Base-by-base conservation (phyloP, 2,329 filamentous ascomycete genomes). In the Cladophialophora yegresii region DNA sequence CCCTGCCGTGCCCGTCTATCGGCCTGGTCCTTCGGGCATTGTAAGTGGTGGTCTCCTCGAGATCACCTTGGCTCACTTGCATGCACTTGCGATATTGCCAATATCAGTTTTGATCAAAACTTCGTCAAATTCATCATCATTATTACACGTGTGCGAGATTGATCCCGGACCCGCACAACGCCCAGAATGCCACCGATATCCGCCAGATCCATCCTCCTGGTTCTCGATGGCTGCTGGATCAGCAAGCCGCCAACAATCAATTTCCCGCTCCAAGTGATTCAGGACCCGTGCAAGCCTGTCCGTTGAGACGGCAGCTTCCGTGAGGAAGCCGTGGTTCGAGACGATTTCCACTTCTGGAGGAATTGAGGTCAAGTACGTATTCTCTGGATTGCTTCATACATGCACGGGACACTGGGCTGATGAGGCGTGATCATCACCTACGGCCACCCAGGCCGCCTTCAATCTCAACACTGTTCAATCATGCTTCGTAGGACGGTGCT, bases 41-140 rank as follows among this genome's bases (percentile, higher is more conserved):
- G 23, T 63, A 6, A 68, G 63, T 69, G 66, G 65, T 62, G 60
- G 61, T 56, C 56, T 54, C 40, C 63, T 69, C 50, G 61, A 69
- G 68, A 68, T 66, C 66, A 65, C 54, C 47, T 50, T 30, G 26
- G 30, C 45, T 50, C 47, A 33, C 51, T 59, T 49, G 50, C 54
- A 55, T 58, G 58, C 61, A 67, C 28, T 22, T 58, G 50, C 62
- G 55, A 62, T 66, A 66, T 66, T 66, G 60, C 60, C 61, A 66
- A 66, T 62, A 63, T 68, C 64, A 61, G 40, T 20, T 45, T 45
- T 63, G 58, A 61, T 64, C 66, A 65, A 62, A 56, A 30, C 57
- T 56, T 64, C 43, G 63, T 63, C 63, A 63, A 63, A 57, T 54
- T 32, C 47, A 50, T 26, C 16, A 50, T 47, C 30, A 12, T 6